A percentile compares a stretch with the other conserved stretches of the same genome.
phyloP scores from a whole-genome alignment of 352 stramenopile species.

The Globisporangium takayamanum region DNA sequence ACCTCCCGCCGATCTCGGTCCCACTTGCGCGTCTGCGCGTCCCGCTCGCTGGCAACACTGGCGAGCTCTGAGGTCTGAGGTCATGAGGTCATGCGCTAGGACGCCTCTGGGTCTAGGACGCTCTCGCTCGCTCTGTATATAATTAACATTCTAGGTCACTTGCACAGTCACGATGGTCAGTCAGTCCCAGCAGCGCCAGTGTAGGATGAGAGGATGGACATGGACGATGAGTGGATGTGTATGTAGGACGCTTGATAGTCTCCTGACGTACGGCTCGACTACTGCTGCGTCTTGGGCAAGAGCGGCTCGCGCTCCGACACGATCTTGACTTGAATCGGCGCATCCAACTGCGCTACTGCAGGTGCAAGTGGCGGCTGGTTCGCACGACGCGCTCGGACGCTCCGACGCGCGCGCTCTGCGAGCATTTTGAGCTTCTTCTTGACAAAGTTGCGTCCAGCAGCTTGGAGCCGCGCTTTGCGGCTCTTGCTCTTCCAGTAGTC shows the following conservation, averaged over 20 bases:
- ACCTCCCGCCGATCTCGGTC: slow-evolving; percentile 79
- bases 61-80: slow-evolving; percentile 19
- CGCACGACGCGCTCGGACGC: slow-evolving; percentile 26
- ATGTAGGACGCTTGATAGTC: not conserved
- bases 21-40: slow-evolving; percentile 50
- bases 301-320: slow-evolving; percentile 26
- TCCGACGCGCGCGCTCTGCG: slow-evolving; percentile 40
- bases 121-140: not conserved
- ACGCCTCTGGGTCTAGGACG: not conserved
- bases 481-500: slow-evolving; percentile 47
- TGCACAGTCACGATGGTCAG: too few species aligned
- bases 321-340: slow-evolving; percentile 30
- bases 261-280: not conserved
- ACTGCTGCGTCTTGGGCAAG: slow-evolving; percentile 10
- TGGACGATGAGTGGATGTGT: too few species aligned
- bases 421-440: slow-evolving; percentile 50
- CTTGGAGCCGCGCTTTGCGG: slow-evolving; percentile 26
- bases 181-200: too few species aligned
- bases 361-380: slow-evolving; percentile 2
- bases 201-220: too few species aligned
- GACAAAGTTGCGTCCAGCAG: slow-evolving; percentile 29
- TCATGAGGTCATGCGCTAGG: not conserved
- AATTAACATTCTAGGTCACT: too few species aligned
- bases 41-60: slow-evolving; percentile 30
- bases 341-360: slow-evolving; percentile 10